Evolutionary conservation across 202 grass and related monocot species (phyloP), one percentile per base, ranked within the genome.

Genomic region (Musa balbisiana): DNA sequence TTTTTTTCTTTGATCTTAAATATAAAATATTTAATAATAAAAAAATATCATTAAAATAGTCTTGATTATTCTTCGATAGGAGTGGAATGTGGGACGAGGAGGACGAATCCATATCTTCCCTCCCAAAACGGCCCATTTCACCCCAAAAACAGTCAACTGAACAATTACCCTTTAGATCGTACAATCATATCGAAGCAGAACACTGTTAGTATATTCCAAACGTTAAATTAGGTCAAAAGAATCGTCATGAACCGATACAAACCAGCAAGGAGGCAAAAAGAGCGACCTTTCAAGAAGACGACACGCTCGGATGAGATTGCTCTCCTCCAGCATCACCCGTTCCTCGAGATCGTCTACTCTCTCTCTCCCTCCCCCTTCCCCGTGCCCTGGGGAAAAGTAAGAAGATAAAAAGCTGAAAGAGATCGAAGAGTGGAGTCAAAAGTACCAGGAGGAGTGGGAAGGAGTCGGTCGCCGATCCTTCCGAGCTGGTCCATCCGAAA

Each of bases 341-440:
- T 67, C 26, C 25, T 17, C 65, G 10, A 67, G 24, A 67, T 67
- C 65, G 63, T 1, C 25, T 25, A 22, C 12, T 29, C 20, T 29
- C 63, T 25, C 63, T 29, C 63, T 64, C 62, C 23, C 62, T 64
- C 21, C 10, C 62, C 62, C 11, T 17, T 3, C 23, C 62, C 10
- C 19, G 1, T 25, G 13, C 25, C 11, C 23, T 3, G 11, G 24
- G 9, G 26, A 43, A 15, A 16, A 33, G 20, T 8, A n/a, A 15
- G 24, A 17, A 43, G 13, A 1, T 1, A 43, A 12, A 17, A 67
- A 10, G 12, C 3, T 17, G 20, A 13, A 1, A 29, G 26, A 29
- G 25, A 43, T 67, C 65, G 12, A 67, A 67, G 65, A 49, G 65
- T 43, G 4, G 65, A 67, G 65, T 67, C 65, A 43, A 43, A 67